Evolutionary conservation across 805 yeast genomes (phyloP).

Genomic region (Lachancea nothofagi): DNA sequence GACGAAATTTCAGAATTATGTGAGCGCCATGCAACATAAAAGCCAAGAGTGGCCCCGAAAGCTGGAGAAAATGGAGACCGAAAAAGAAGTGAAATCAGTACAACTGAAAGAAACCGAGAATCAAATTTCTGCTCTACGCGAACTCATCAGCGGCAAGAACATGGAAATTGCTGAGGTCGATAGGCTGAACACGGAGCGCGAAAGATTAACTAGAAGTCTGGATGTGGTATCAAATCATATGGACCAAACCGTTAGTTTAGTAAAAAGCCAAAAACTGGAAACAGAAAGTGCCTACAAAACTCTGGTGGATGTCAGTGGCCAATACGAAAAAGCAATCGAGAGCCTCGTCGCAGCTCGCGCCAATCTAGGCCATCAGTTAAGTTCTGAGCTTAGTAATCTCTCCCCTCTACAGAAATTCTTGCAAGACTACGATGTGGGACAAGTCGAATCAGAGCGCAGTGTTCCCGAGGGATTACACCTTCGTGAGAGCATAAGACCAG

Average conservation of each 20-base stretch:
- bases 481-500: constrained; percentile 30
- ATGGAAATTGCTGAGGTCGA: constrained; percentile 61
- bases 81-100: constrained; percentile 41
- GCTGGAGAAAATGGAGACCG: constrained; percentile 51
- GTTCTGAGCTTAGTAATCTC: constrained; percentile 37
- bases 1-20: constrained; percentile 63
- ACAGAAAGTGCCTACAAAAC: constrained; percentile 46
- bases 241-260: constrained; percentile 42
- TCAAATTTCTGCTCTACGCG: constrained; percentile 39
- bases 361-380: constrained; percentile 19
- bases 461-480: not conserved
- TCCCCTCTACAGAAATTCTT: constrained; percentile 17
- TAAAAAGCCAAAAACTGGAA: constrained; percentile 45
- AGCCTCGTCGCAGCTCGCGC: constrained; percentile 23
- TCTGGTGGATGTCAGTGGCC: constrained; percentile 46
- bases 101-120: constrained; percentile 40
- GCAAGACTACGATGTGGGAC: constrained; percentile 14
- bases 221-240: constrained; percentile 42
- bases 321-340: constrained; percentile 53
- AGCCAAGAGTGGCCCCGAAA: constrained; percentile 59
- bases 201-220: constrained; percentile 47
- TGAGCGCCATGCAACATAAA: constrained; percentile 59
- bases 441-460: constrained; percentile 4
- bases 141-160: constrained; percentile 47
- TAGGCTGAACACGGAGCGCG: constrained; percentile 55